phyloP scores from a whole-genome alignment of 225 moss, liverwort and hornwort genomes.

The Sphagnum tenellum region DNA sequence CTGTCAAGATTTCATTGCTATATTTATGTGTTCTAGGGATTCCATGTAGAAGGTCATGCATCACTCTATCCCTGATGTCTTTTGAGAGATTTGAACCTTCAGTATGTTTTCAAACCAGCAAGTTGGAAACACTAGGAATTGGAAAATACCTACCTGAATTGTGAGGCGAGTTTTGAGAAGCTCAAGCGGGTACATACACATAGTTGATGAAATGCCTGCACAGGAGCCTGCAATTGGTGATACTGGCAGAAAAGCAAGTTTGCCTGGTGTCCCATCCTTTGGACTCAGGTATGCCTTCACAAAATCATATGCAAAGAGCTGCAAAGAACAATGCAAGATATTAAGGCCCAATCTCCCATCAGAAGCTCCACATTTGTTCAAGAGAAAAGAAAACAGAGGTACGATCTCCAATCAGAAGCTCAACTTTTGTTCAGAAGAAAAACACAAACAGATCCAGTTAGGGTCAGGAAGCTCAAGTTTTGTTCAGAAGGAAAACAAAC shows the following conservation, averaged over 20 bases:
- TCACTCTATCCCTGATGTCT: no score
- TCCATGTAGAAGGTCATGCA: no score
- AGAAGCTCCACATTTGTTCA: not conserved
- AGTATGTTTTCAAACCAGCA: not conserved
- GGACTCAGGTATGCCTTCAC: slow-evolving; percentile 55
- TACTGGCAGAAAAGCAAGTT: slow-evolving; percentile 41
- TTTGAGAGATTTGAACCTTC: not conserved
- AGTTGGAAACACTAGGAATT: not conserved
- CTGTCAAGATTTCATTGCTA: no score
- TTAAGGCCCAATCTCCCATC: not conserved
- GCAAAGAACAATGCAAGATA: slow-evolving; percentile 5
- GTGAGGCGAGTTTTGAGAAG: slow-evolving; percentile 74
- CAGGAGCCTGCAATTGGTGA: slow-evolving; percentile 65
- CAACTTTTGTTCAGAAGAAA: not conserved
- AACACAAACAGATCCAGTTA: not conserved
- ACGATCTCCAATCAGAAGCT: not conserved
- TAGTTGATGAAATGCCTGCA: slow-evolving; percentile 65
- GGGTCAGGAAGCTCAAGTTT: not conserved
- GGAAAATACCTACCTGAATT: slow-evolving; percentile 42
- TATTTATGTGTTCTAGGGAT: no score
- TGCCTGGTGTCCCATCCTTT: slow-evolving; percentile 34
- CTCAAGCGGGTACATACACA: slow-evolving; percentile 72
- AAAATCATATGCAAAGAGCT: slow-evolving; percentile 70
- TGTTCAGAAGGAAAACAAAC: not conserved
- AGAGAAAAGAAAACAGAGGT: not conserved